Base-by-base conservation (phyloP, 768 basidiomycete species). In the Hydnomerulius pinastri region DNA sequence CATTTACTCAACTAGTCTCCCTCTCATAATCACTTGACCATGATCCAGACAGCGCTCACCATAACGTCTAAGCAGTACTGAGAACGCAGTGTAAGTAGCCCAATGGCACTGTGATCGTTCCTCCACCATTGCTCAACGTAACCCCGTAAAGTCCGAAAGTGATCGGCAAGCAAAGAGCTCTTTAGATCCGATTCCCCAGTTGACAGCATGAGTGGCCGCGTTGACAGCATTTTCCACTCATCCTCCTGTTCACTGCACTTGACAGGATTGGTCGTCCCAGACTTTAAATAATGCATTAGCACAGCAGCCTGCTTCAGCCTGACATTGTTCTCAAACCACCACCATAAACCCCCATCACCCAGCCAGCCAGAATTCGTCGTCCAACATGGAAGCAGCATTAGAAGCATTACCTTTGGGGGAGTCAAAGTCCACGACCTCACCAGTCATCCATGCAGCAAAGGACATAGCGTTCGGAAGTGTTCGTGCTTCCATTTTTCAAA, bases 381-480 rank as follows among this genome's bases (percentile, higher is more conserved):
- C 41, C 15, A 15, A 25, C 47, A 68, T 68, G 66, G 42, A 57
- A 28, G 30, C 48, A 20, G 27, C 47, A 32, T 39, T 37, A 24
- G 39, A 39, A 23, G 17, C 53, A 54, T 25, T 43, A 24, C 13
- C 53, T 24, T 32, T 52, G 30, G 60, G 66, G 51, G 56, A 59
- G 20, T 23, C 49, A 6, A 45, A 50, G 17, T 27, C 56, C 10
- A 47, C 43, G 2, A 29, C 55, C 29, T 58, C 68, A 3, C 52
- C 62, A 21, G 51, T 43, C 11, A 7, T 51, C 6, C 55, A 47
- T 33, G 67, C 67, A 42, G 57, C 64, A 36, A 80, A 79, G 61
- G 82, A 83, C 58, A 72, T 83, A 40, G 64, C 74, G 8, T 80
- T 82, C 62, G 82, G 82, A 11, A 82, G 82, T 54, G 82, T 83